Conservation (phyloP, 108 stramenopile genomes). For the Schizochytrium sp. region DNA sequence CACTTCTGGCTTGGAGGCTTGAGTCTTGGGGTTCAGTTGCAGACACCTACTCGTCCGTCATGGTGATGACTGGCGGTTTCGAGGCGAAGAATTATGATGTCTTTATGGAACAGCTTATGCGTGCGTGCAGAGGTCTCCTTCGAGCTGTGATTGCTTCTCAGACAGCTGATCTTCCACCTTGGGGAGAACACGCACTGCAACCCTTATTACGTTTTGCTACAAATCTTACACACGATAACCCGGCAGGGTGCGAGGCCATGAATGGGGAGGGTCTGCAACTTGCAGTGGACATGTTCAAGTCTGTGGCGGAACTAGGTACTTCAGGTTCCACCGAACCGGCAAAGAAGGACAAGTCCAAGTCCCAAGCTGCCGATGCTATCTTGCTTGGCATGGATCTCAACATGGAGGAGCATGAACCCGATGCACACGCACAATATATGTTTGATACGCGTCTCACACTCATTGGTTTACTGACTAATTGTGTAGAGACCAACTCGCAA, state of each 20-base stretch:
- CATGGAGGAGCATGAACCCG: constrained; percentile 3
- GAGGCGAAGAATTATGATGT: not conserved
- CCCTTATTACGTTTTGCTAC: not conserved
- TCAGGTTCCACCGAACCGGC: no score
- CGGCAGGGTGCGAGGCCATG: constrained; percentile 30
- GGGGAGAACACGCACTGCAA: not conserved
- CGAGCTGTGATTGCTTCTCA: not conserved
- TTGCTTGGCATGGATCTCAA: not conserved
- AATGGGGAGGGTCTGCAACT: constrained; percentile 1
- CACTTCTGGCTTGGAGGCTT: not conserved
- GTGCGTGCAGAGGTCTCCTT: not conserved
- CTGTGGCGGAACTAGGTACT: not conserved
- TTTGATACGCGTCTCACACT: constrained; percentile 39
- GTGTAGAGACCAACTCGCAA: constrained; percentile 40
- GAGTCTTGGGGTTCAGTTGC: not conserved
- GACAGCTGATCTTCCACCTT: not conserved
- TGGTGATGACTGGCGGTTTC: not conserved
- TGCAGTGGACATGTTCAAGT: constrained; percentile 33
- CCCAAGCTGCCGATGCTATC: not conserved
- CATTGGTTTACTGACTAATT: constrained; percentile 27
- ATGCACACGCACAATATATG: not conserved
- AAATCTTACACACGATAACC: constrained; percentile 2
- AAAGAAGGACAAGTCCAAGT: constrained; percentile 3
- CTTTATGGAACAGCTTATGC: constrained; percentile 22
- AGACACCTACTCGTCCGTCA: not conserved